Evolutionary conservation across 2,329 filamentous ascomycete genomes (phyloP).

Genomic region (Dendrostoma leiphaemia): DNA sequence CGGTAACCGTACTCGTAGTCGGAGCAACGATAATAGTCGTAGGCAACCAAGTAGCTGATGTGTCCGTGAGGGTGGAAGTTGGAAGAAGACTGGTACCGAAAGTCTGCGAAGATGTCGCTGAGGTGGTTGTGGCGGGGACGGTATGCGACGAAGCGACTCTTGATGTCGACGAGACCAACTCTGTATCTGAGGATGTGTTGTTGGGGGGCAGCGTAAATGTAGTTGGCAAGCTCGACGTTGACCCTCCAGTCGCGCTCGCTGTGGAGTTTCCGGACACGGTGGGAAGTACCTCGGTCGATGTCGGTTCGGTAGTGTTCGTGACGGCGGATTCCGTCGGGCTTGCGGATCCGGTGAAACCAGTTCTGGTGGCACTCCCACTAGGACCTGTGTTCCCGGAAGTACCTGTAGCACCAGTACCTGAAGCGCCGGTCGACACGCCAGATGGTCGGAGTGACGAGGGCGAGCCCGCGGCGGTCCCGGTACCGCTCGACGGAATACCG

Average conservation of each 20-base stretch:
- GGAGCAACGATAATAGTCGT: conserved; percentile 61
- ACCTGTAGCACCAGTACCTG: neutral
- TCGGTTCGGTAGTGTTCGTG: conserved; percentile 15
- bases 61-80: conserved; percentile 42
- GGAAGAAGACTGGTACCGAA: conserved; percentile 21
- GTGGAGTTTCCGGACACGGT: conserved; percentile 15
- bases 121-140: conserved; percentile 40
- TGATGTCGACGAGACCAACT: neutral
- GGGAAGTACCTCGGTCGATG: conserved; percentile 1
- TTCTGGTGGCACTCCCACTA: conserved; percentile 1
- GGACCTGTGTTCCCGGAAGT: neutral
- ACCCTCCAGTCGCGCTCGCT: conserved; percentile 8
- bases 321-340: conserved; percentile 3
- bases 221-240: conserved; percentile 10
- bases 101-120: conserved; percentile 10
- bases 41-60: conserved; percentile 48
- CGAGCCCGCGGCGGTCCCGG: neutral
- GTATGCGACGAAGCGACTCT: conserved; percentile 33
- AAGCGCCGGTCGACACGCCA: neutral
- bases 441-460: neutral
- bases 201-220: conserved; percentile 12
- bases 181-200: conserved; percentile 2
- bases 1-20: conserved; percentile 39
- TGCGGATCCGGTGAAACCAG: neutral
- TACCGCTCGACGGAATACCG: neutral